These are phyloP conservation scores for Cochlearia excelsa DNA, from an alignment of 345 rosid genomes.

Conservation along the genomic window DNA sequence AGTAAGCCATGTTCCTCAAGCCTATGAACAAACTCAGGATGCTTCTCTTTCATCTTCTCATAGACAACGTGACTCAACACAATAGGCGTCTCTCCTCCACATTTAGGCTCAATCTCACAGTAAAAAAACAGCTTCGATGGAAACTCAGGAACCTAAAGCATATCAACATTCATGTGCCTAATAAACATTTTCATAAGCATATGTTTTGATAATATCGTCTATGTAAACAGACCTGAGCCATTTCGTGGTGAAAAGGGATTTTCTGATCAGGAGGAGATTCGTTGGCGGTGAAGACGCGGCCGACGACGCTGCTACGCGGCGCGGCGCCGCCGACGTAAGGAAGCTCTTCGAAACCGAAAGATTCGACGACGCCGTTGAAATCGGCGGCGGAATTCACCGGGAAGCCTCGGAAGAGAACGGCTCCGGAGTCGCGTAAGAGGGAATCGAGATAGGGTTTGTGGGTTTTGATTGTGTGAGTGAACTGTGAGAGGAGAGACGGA, in stretches of 20 bases:
- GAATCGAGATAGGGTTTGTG: slow-evolving; percentile 58
- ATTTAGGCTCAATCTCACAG: slow-evolving; percentile 80
- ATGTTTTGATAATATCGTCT: no score
- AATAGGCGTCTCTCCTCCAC: slow-evolving; percentile 90
- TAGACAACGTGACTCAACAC: slow-evolving; percentile 81
- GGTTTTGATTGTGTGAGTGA: slow-evolving; percentile 41
- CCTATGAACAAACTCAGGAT: slow-evolving; percentile 63
- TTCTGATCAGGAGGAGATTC: slow-evolving; percentile 94
- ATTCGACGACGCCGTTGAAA: slow-evolving; percentile 81
- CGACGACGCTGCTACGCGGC: slow-evolving; percentile 74
- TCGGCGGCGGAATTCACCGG: slow-evolving; percentile 54
- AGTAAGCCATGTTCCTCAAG: slow-evolving; percentile 73
- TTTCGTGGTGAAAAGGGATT: slow-evolving; percentile 90
- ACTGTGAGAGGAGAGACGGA: slow-evolving; percentile 26
- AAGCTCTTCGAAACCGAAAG: slow-evolving; percentile 85
- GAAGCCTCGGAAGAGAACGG: slow-evolving; percentile 70
- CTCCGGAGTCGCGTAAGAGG: slow-evolving; percentile 58
- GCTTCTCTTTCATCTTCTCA: slow-evolving; percentile 61
- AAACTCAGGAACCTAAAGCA: slow-evolving; percentile 69
- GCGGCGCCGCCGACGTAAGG: slow-evolving; percentile 92
- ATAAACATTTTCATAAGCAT: no score
- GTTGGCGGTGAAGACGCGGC: slow-evolving; percentile 87
- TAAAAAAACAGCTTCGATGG: slow-evolving; percentile 87
- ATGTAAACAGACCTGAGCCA: slow-evolving; percentile 62
- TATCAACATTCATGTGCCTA: background rate